These are phyloP conservation scores for Saccharomycopsis synnaedendra DNA, from an alignment of 805 yeast species.

Conservation along the genomic window DNA sequence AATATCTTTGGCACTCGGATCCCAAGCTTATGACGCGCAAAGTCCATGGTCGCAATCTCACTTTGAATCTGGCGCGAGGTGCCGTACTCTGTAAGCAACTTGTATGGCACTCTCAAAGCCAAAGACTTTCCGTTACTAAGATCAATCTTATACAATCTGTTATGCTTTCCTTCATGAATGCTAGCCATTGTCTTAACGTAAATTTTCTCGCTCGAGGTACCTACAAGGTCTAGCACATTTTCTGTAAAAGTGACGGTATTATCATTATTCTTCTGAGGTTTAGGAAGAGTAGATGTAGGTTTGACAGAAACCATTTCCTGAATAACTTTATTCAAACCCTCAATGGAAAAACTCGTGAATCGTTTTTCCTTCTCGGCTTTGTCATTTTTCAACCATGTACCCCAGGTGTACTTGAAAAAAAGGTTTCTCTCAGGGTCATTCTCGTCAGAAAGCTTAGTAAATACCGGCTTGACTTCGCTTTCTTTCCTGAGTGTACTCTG, in stretches of 20 bases:
- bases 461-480: slow-evolving; percentile 23
- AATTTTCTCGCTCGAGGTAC: slow-evolving; percentile 30
- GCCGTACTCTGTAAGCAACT: slow-evolving; percentile 52
- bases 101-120: slow-evolving; percentile 79
- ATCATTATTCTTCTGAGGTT: slow-evolving; percentile 29
- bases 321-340: slow-evolving; percentile 54
- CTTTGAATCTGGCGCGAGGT: slow-evolving; percentile 62
- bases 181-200: slow-evolving; percentile 62
- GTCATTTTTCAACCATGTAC: slow-evolving; percentile 85
- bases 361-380: slow-evolving; percentile 61
- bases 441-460: slow-evolving; percentile 47
- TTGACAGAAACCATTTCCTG: slow-evolving; percentile 27
- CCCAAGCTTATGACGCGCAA: slow-evolving; percentile 50
- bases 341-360: slow-evolving; percentile 69
- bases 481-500: slow-evolving; percentile 20
- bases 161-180: slow-evolving; percentile 90
- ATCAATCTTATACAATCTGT: slow-evolving; percentile 69
- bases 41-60: slow-evolving; percentile 93
- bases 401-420: slow-evolving; percentile 89
- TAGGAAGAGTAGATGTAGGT: slow-evolving; percentile 19
- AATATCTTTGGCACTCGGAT: slow-evolving; percentile 64
- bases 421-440: slow-evolving; percentile 56
- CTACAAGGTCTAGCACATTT: slow-evolving; percentile 35
- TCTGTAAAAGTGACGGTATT: slow-evolving; percentile 35
- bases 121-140: slow-evolving; percentile 50